Conservation (phyloP, 1,139 yeast species). For the Diutina mesorugosa region DNA sequence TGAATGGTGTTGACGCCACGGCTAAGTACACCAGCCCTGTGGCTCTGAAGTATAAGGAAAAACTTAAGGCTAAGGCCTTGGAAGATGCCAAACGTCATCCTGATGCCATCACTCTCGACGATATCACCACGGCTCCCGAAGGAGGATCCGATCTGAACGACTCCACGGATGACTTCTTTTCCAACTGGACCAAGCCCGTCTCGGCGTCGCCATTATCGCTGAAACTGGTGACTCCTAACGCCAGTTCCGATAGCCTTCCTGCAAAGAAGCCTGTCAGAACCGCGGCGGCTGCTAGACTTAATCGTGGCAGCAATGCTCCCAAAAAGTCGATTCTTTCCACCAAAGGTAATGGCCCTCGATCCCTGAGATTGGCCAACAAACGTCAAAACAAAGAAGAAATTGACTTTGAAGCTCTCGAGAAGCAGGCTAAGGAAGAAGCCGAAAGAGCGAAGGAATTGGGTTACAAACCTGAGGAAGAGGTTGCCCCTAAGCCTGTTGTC, state of each 20-base stretch:
- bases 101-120: conserved; percentile 48
- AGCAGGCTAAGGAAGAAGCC: conserved; percentile 73
- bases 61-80: conserved; percentile 53
- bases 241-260: conserved; percentile 4
- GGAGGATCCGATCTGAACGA: conserved; percentile 23
- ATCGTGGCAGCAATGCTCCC: conserved; percentile 15
- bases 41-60: conserved; percentile 70
- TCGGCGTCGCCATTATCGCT: conserved; percentile 45
- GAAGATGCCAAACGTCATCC: conserved; percentile 63
- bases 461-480: conserved; percentile 41
- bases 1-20: conserved; percentile 41
- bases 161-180: conserved; percentile 74
- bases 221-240: conserved; percentile 31
- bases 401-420: conserved; percentile 88
- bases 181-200: conserved; percentile 79
- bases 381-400: conserved; percentile 48
- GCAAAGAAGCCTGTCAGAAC: conserved; percentile 3
- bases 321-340: conserved; percentile 27
- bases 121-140: conserved; percentile 9
- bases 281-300: not conserved
- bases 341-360: conserved; percentile 36
- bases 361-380: conserved; percentile 42
- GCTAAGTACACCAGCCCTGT: conserved; percentile 71
- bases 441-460: conserved; percentile 64
- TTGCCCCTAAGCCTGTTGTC: conserved; percentile 9